These are phyloP conservation scores for Backusella tarrabulga DNA, from an alignment of 192 early-diverging fungal genomes.

Conservation along the genomic window DNA sequence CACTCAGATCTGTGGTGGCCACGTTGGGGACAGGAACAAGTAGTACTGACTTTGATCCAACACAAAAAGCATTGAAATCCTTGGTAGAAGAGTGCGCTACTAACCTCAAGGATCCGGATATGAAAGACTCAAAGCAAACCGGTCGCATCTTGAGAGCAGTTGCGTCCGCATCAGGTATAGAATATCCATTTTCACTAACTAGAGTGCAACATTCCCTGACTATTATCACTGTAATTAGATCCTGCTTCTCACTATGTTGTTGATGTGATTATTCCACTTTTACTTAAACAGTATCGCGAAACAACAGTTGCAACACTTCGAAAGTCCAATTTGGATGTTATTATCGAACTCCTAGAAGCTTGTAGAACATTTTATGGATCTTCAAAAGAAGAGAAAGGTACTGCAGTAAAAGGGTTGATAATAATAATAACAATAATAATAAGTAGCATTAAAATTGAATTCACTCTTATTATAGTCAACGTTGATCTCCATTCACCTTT, in stretches of 20 bases:
- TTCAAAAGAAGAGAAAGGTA: constrained; percentile 29
- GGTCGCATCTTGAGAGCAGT: constrained; percentile 64
- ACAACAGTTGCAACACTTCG: constrained; percentile 58
- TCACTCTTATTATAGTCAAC: not conserved
- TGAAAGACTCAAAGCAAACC: constrained; percentile 66
- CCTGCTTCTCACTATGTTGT: constrained; percentile 59
- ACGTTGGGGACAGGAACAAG: constrained; percentile 53
- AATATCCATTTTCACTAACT: not conserved
- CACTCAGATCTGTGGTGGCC: constrained; percentile 59
- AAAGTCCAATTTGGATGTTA: constrained; percentile 65
- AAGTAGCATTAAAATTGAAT: not conserved
- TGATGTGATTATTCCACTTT: constrained; percentile 57
- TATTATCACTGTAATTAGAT: constrained; percentile 36
- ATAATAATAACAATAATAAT: not conserved
- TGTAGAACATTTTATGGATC: constrained; percentile 59
- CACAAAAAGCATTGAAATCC: constrained; percentile 48
- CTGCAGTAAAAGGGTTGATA: not conserved
- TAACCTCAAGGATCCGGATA: constrained; percentile 59
- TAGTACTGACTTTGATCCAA: constrained; percentile 43
- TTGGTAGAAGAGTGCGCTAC: constrained; percentile 56
- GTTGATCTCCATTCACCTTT: constrained; percentile 59
- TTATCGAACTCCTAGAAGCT: constrained; percentile 73
- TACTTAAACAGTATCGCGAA: constrained; percentile 58
- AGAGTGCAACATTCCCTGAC: not conserved
- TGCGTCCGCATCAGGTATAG: constrained; percentile 58